A percentile compares a stretch with the other conserved stretches of the same genome.
Evolutionary conservation across 2,329 filamentous ascomycete genomes (phyloP).

Genomic region (Endocalyx cinctus): DNA sequence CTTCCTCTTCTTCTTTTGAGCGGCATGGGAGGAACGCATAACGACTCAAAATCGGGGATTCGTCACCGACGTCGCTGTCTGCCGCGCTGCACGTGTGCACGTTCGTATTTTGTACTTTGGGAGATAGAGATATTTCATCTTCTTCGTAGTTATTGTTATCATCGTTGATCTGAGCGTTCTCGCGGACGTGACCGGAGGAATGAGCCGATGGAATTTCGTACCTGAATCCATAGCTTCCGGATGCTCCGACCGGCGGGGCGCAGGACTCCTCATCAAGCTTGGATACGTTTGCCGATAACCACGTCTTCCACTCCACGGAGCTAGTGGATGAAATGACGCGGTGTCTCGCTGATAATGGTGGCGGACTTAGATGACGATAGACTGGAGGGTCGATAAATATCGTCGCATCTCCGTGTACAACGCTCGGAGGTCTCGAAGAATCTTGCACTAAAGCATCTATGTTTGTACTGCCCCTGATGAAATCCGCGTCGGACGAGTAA

Average conservation of each 20-base stretch:
- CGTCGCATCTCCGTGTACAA: constrained; percentile 28
- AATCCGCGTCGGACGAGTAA: constrained; percentile 37
- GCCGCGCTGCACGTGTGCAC: neutral
- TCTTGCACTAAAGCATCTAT: constrained; percentile 9
- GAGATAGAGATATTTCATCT: constrained; percentile 12
- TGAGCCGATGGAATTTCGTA: constrained; percentile 15
- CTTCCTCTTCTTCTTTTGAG: neutral
- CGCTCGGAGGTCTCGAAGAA: constrained; percentile 12
- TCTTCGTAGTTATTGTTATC: constrained; percentile 24
- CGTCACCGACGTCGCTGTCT: neutral
- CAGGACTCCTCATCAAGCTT: constrained; percentile 37
- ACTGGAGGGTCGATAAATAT: constrained; percentile 29
- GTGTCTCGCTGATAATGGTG: constrained; percentile 18
- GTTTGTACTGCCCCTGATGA: constrained; percentile 8
- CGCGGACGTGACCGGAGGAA: constrained; percentile 39
- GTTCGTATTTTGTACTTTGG: constrained; percentile 4
- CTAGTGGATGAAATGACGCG: constrained; percentile 28
- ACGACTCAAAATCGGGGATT: neutral
- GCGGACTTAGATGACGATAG: constrained; percentile 21
- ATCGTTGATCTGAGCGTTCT: constrained; percentile 44
- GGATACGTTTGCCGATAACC: constrained; percentile 48
- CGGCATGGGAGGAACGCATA: too few species aligned
- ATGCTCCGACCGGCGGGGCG: too few species aligned
- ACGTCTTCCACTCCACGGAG: constrained; percentile 48
- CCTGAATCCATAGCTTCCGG: constrained; percentile 8